Evolutionary conservation across 2,329 filamentous ascomycete species (phyloP), one percentile per base, ranked within the genome.

Genomic region (Epichloe gansuensis): DNA sequence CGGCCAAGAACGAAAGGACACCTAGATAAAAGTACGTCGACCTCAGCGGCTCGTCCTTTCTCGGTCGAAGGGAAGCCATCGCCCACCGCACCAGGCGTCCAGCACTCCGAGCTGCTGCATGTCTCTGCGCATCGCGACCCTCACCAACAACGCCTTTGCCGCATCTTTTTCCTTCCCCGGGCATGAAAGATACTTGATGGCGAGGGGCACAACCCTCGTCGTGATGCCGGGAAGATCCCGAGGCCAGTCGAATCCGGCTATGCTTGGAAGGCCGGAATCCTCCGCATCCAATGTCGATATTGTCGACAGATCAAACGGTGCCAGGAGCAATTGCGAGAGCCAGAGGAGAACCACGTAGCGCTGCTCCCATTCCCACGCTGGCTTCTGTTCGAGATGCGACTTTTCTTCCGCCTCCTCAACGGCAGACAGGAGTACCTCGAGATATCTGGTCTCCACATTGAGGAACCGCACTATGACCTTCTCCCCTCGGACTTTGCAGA

Each of bases 401-500:
- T 55, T 50, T 51, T 62, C 57, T 58, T 78, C 76, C 1, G 73
- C 69, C 21, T 77, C 73, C 62, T 94, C 88, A 42, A 95, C 80
- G 15, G 85, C 84, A 2, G 77, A 75, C 8, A 96, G 74, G 55
- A 98, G 75, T 1, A 85, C 76, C 64, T 95, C 90, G 13, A 98
- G 77, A 61, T 90, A 85, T 61, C 79, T 84, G 2, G 89, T 85
- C 66, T 97, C 93, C 57, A 93, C 95, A 64, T 87, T 91, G 57
- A 98, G 73, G 63, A 97, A 96, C 42, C 88, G 81, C 50, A 89
- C 82, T 59, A 98, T 84, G 49, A 98, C 85, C 67, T 97, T 97
- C 64, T 93, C 84, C 25, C 93, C 91, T 50, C 93, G 81, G 49
- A 97, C 85, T 69, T 98, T 98, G 75, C 89, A 96, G 55, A 98